phyloP scores from a whole-genome alignment of 176 grass and related monocot species.

The Phoenix roebelenii region DNA sequence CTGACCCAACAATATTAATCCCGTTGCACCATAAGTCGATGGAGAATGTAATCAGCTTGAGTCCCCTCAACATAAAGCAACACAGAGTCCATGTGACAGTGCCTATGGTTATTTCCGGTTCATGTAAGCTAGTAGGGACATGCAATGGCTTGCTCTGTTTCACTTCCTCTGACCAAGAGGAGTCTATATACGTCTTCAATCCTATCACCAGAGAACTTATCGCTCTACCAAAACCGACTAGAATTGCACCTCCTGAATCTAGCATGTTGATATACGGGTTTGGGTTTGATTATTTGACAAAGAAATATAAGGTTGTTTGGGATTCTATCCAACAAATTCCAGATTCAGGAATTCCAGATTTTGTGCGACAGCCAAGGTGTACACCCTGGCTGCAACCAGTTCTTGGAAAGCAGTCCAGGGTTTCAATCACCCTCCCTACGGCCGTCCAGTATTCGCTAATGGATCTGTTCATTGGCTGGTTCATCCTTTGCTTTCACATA shows the following conservation, averaged over 20 bases:
- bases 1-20: not conserved
- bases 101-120: not conserved
- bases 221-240: not conserved
- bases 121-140: slow-evolving; percentile 1
- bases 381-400: not conserved
- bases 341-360: too few relatives aligned
- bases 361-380: not conserved
- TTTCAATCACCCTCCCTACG: not conserved
- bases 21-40: not conserved
- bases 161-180: not conserved
- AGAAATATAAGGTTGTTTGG: slow-evolving; percentile 5
- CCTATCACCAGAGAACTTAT: slow-evolving; percentile 1
- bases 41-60: slow-evolving; percentile 8
- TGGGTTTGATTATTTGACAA: not conserved
- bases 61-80: not conserved
- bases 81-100: not conserved
- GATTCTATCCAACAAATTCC: not conserved
- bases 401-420: not conserved
- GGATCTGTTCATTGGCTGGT: slow-evolving; percentile 1
- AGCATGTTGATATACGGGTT: not conserved
- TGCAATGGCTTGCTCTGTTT: slow-evolving; percentile 11
- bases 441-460: slow-evolving; percentile 1
- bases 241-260: not conserved
- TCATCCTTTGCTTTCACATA: not conserved
- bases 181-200: not conserved